A percentile compares a stretch with the other conserved stretches of the same genome.
Conservation (phyloP, 108 stramenopile species). For the Cyclostephanos invisitatus region DNA sequence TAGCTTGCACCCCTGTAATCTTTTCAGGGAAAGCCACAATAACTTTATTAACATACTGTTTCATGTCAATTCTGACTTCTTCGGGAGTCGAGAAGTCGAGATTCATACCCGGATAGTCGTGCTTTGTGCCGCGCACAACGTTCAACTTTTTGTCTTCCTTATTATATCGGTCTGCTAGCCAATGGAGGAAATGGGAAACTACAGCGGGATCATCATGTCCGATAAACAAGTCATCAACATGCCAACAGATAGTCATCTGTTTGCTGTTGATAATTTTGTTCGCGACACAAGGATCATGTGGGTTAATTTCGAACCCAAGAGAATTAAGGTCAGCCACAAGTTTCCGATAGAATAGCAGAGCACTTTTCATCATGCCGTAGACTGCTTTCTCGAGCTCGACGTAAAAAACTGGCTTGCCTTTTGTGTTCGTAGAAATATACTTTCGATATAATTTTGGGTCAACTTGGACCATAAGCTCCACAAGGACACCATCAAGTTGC, state of each 20-base stretch:
- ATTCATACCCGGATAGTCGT: slow-evolving; percentile 51
- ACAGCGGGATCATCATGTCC: slow-evolving; percentile 19
- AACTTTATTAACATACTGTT: slow-evolving; percentile 12
- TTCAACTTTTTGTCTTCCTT: slow-evolving; percentile 13
- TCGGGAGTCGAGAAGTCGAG: slow-evolving; percentile 30
- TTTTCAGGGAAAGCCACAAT: slow-evolving; percentile 25
- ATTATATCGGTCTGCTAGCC: too few species aligned
- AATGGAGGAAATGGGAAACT: too few species aligned
- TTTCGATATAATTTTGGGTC: too few species aligned
- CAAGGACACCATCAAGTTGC: too few species aligned
- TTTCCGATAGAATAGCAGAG: slow-evolving; percentile 18
- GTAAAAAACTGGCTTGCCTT: slow-evolving; percentile 19
- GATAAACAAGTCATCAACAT: slow-evolving; percentile 46
- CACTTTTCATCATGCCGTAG: too few species aligned
- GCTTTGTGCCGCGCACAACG: slow-evolving; percentile 13
- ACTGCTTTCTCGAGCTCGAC: slow-evolving; percentile 32
- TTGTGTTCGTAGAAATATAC: too few species aligned
- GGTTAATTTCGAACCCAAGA: slow-evolving; percentile 33
- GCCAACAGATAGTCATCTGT: slow-evolving; percentile 39
- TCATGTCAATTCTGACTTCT: slow-evolving; percentile 33
- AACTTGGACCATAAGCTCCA: too few species aligned
- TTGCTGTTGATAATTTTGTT: slow-evolving; percentile 44
- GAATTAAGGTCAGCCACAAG: slow-evolving; percentile 13
- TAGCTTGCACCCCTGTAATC: slow-evolving; percentile 1
- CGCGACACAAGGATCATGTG: slow-evolving; percentile 39